Base-by-base conservation (phyloP, 805 yeast genomes). In the Helenozyma baotianmanensis region DNA sequence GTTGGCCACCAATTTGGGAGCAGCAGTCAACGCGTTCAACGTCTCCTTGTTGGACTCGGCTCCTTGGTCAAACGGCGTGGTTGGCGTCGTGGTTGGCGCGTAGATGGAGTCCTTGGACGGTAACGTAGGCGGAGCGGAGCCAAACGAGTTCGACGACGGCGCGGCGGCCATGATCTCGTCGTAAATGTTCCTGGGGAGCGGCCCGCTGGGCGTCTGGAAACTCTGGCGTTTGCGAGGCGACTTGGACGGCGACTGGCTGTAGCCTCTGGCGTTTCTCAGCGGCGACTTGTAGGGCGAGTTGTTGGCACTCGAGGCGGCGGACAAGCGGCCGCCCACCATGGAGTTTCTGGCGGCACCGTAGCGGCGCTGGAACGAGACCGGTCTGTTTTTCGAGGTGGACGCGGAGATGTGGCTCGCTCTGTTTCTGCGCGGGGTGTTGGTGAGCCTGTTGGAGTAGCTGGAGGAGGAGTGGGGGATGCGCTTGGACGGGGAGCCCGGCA, bases 351-450 rank as follows among this genome's bases (percentile, higher is more conserved):
- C n/a, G 3, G 36, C 41, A 4, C 58, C 62, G 36, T 56, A 57
- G 32, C 60, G 64, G 37, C 64, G 60, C 38, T 64, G 70, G 48
- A 63, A 65, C 31, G 62, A 58, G 4, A 64, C 60, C n/a, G 69
- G 70, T 36, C 71, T 51, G 30, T 50, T 50, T 26, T 57, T 43
- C 11, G 58, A 43, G 13, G 50, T 47, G 2, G 68, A 58, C 10
- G 60, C 70, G 31, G 56, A 54, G 18, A 64, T 54, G 36, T 55
- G 63, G 31, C 60, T 50, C 12, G 43, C 29, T 38, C 60, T 49
- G 38, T 48, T 32, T 25, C 30, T 39, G 13, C 40, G 23, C 12
- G 47, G 36, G 12, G 45, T 36, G 14, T 28, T 27, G n/a, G 43
- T 21, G 9, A 28, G 29, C 14, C 37, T 23, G 33, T 32, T 32